phyloP scores from a whole-genome alignment of 2,329 filamentous ascomycete species.

The Colletotrichum godetiae region DNA sequence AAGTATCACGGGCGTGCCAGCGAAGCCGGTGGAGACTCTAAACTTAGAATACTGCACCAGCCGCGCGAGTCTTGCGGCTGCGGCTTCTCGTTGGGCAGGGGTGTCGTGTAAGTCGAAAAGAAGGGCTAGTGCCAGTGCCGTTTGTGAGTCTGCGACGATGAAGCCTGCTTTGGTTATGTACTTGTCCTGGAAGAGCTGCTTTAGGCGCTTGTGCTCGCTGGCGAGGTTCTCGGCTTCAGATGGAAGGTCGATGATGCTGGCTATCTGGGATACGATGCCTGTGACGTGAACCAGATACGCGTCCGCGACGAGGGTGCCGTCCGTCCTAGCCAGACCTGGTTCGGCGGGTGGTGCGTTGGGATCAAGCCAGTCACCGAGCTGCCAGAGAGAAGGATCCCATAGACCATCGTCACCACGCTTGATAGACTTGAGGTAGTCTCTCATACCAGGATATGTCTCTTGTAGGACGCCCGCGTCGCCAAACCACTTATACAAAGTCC shows the following conservation, averaged over 20 bases:
- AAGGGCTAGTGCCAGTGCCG: slow-evolving; percentile 49
- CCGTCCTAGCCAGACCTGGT: slow-evolving; percentile 52
- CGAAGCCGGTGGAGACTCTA: slow-evolving; percentile 54
- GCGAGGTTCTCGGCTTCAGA: slow-evolving; percentile 41
- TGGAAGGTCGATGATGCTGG: slow-evolving; percentile 42
- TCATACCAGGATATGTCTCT: slow-evolving; percentile 52
- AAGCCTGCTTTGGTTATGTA: slow-evolving; percentile 45
- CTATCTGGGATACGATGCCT: slow-evolving; percentile 47
- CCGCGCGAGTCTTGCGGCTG: slow-evolving; percentile 42
- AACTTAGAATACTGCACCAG: slow-evolving; percentile 47
- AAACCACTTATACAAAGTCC: slow-evolving; percentile 51
- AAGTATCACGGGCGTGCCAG: slow-evolving; percentile 53
- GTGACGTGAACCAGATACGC: slow-evolving; percentile 59
- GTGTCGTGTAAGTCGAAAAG: slow-evolving; percentile 48
- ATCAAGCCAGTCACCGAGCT: slow-evolving; percentile 62
- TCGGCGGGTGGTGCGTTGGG: slow-evolving; percentile 55
- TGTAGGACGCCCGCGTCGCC: slow-evolving; percentile 49
- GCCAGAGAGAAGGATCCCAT: slow-evolving; percentile 50
- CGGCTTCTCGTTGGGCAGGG: slow-evolving; percentile 34
- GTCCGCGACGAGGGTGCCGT: slow-evolving; percentile 55
- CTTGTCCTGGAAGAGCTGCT: slow-evolving; percentile 42
- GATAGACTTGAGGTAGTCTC: slow-evolving; percentile 51
- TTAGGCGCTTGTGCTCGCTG: slow-evolving; percentile 37
- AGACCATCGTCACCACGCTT: slow-evolving; percentile 47
- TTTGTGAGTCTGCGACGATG: slow-evolving; percentile 52